Evolutionary conservation across 2,329 filamentous ascomycete species (phyloP), one percentile per base, ranked within the genome.

Genomic region (Sordariomycetes sp.): DNA sequence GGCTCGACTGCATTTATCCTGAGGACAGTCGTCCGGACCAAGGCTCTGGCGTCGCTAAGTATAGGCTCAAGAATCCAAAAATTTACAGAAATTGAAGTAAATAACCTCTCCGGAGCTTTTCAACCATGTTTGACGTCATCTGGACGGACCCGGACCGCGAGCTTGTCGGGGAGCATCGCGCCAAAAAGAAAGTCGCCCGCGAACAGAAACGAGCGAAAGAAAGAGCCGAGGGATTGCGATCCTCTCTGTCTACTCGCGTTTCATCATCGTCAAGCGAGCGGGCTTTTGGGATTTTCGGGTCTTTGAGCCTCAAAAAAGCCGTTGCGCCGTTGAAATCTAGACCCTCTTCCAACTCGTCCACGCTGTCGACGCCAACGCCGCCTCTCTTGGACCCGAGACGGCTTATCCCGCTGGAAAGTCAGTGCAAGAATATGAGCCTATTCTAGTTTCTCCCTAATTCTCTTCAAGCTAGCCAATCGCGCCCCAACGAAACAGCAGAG

Each of bases 121-220:
- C 35, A 62, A 65, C 58, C 52, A 83, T 83, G 80, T 82, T 80
- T 64, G 78, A 82, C 64, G 76, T 82, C 35, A 68, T 79, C 53
- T 83, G 80, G 80, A 78, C 77, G 3, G 79, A 82, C 58, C 76
- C 76, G 24, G 70, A 77, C 54, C 69, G 72, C 58, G 76, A 82
- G 66, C 71, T 74, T 10, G 73, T 81, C 17, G 77, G 78, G 2
- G 75, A 82, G 64, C 72, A 75, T 57, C 74, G 74, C 17, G 71
- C 74, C 1, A 74, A 73, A 53, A 81, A 80, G 62, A 74, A 75
- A 60, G 63, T 65, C 53, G 72, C 72, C 59, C 69, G 66, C 24
- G 64, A 65, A 25, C 48, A 56, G 42, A 70, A 67, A 57, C 56
- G 57, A 25, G 55, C 52, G n/a, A 35, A 63, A 61, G 65, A 67